phyloP scores from a whole-genome alignment of 2,329 filamentous ascomycete species.

The Arachnomyces sp. region DNA sequence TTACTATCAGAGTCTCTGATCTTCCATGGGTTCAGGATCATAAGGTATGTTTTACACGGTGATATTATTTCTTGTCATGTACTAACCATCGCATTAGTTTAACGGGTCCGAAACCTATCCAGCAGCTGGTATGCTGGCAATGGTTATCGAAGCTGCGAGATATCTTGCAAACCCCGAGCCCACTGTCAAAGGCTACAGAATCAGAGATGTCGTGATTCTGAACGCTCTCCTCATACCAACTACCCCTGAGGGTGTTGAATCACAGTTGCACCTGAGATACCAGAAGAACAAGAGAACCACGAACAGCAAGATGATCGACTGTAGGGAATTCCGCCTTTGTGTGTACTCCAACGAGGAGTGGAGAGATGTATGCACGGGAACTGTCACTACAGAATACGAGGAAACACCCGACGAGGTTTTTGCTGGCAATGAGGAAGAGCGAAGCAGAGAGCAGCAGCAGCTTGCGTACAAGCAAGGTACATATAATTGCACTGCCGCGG shows the following conservation, averaged over 20 bases:
- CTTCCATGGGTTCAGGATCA: slow-evolving; percentile 41
- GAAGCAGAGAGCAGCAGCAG: too few species aligned
- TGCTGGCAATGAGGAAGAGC: too few species aligned
- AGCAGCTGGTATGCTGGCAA: slow-evolving; percentile 17
- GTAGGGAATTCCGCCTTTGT: too few species aligned
- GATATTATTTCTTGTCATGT: not conserved
- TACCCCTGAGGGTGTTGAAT: not conserved
- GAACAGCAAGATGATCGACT: too few species aligned
- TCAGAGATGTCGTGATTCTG: not conserved
- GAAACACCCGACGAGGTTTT: too few species aligned
- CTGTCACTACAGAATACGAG: too few species aligned
- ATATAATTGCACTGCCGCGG: too few species aligned
- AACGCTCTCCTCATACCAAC: not conserved
- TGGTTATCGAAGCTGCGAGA: slow-evolving; percentile 17
- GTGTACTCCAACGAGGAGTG: too few species aligned
- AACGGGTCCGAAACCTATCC: slow-evolving; percentile 18
- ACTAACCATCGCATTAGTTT: slow-evolving; percentile 1
- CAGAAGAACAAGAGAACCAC: not conserved
- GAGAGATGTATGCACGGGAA: too few species aligned
- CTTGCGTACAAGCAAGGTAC: too few species aligned
- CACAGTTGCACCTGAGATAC: not conserved
- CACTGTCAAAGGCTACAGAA: slow-evolving; percentile 8
- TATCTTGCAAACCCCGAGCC: slow-evolving; percentile 11
- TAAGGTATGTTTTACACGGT: slow-evolving; percentile 18
- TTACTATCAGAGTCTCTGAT: slow-evolving; percentile 30